These are phyloP conservation scores for Endocalyx cinctus DNA, from an alignment of 2,329 filamentous ascomycete species.

Conservation along the genomic window DNA sequence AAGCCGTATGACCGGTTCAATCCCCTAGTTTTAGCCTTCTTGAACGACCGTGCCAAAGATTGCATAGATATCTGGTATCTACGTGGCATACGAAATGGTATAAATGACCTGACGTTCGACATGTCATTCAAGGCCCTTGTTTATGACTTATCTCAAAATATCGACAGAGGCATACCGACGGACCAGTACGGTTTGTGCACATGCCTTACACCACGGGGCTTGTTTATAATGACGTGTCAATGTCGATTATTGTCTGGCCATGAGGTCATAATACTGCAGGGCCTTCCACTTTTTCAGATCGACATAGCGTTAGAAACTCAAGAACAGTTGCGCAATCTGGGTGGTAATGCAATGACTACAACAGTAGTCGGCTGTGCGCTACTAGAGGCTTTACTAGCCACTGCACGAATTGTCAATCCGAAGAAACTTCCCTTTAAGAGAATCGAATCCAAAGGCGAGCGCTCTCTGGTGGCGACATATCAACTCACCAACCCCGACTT, in stretches of 20 bases:
- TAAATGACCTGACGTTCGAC: conserved; percentile 42
- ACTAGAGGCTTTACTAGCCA: conserved; percentile 50
- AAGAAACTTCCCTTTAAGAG: background rate
- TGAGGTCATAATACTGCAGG: conserved; percentile 63
- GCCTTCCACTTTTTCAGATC: conserved; percentile 59
- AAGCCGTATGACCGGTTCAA: conserved; percentile 23
- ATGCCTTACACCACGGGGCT: conserved; percentile 65
- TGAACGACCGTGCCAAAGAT: conserved; percentile 60
- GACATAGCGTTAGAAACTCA: conserved; percentile 60
- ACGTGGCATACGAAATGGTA: conserved; percentile 31
- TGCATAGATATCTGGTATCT: conserved; percentile 60
- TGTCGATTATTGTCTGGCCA: conserved; percentile 57
- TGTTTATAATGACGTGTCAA: conserved; percentile 56
- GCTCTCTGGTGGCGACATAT: too few relatives aligned
- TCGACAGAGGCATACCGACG: conserved; percentile 53
- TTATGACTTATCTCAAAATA: conserved; percentile 68
- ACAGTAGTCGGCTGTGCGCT: conserved; percentile 65
- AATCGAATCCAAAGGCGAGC: background rate
- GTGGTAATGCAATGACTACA: conserved; percentile 75
- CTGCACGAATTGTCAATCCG: conserved; percentile 6
- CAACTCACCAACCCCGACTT: too few relatives aligned
- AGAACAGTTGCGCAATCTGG: conserved; percentile 61
- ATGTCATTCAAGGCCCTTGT: conserved; percentile 38
- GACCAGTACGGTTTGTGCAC: conserved; percentile 52
- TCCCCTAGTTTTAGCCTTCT: conserved; percentile 32